These are phyloP conservation scores for Epipyxis sp. DNA, from an alignment of 108 stramenopile species.

Conservation along the genomic window DNA sequence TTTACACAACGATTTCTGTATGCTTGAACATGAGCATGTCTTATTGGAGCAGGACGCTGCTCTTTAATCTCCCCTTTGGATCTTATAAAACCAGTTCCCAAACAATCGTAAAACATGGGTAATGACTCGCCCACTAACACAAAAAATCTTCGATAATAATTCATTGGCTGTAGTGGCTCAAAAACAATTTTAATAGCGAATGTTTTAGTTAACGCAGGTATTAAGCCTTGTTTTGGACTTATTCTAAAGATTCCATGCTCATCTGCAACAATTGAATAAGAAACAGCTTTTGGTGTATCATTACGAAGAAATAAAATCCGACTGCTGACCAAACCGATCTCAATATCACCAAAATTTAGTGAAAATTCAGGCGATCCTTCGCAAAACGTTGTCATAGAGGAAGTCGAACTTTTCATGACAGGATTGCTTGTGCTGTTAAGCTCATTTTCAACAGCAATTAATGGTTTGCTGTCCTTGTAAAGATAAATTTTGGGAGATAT, in stretches of 20 bases:
- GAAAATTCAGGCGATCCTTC: slow-evolving; percentile 30
- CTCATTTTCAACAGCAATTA: neutral
- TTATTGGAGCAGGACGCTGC: slow-evolving; percentile 61
- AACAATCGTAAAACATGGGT: slow-evolving; percentile 53
- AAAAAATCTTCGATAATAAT: slow-evolving; percentile 63
- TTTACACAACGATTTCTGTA: slow-evolving; percentile 37
- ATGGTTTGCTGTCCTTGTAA: slow-evolving; percentile 32
- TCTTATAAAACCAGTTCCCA: slow-evolving; percentile 56
- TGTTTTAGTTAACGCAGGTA: slow-evolving; percentile 53
- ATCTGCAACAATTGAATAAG: slow-evolving; percentile 40
- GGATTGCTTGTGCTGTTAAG: slow-evolving; percentile 43
- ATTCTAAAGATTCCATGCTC: slow-evolving; percentile 52
- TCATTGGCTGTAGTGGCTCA: slow-evolving; percentile 43
- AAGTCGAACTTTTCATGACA: slow-evolving; percentile 27
- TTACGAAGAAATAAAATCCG: slow-evolving; percentile 40
- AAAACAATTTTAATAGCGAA: slow-evolving; percentile 48
- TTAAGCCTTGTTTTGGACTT: slow-evolving; percentile 42
- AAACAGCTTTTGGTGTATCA: slow-evolving; percentile 10
- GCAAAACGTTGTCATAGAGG: neutral
- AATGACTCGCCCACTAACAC: slow-evolving; percentile 50
- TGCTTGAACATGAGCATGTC: slow-evolving; percentile 62
- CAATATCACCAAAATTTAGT: slow-evolving; percentile 57
- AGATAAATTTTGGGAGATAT: slow-evolving; percentile 42
- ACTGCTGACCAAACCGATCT: neutral
- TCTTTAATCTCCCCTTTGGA: slow-evolving; percentile 58